Base-by-base conservation (phyloP, 2,329 filamentous ascomycete species). In the Dactylellina leptospora region DNA sequence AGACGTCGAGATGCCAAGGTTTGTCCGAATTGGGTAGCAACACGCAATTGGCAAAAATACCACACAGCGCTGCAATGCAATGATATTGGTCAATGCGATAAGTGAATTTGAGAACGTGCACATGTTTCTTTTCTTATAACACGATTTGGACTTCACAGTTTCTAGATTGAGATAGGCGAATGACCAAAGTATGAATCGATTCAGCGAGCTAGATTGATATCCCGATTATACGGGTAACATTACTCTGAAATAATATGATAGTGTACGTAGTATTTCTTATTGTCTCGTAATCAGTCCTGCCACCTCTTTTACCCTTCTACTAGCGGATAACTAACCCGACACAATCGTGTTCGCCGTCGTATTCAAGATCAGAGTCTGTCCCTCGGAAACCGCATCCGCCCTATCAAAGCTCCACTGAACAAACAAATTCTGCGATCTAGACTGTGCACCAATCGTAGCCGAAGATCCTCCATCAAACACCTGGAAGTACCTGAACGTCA, bases 381-480 rank as follows among this genome's bases (percentile, higher is more conserved):
- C 68, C n/a, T 59, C 53, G 18, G 25, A 28, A 23, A 72, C 48
- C 4, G 59, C 38, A 33, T 50, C 30, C 27, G 54, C 53, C 9
- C 11, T 56, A 50, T 72, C 54, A 28, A 60, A 72, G n/a, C 56
- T 62, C 59, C 59, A 64, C 38, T 72, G 59, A 16, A 50, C 68
- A 16, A 55, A 64, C 27, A 72, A 44, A 48, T 64, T 55, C 40
- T 64, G 59, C 9, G 42, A 45, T 33, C 68, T 54, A 16, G 59
- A 58, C n/a, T 73, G 69, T 44, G 50, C 69, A 2, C 69, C 69
- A 20, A 73, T 68, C 20, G 69, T 73, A 4, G 61, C 69, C 13
- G 54, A 61, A 5, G 25, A 30, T 8, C 69, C 69, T 5, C 69
- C 59, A 16, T 36, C 30, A 22, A 30, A 66, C 2, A 73, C 62